Percentiles rank a stretch among this genome's conserved stretches.
Evolutionary conservation across 192 early-diverging fungal species (phyloP).

Genomic region (Gigaspora rosea): DNA sequence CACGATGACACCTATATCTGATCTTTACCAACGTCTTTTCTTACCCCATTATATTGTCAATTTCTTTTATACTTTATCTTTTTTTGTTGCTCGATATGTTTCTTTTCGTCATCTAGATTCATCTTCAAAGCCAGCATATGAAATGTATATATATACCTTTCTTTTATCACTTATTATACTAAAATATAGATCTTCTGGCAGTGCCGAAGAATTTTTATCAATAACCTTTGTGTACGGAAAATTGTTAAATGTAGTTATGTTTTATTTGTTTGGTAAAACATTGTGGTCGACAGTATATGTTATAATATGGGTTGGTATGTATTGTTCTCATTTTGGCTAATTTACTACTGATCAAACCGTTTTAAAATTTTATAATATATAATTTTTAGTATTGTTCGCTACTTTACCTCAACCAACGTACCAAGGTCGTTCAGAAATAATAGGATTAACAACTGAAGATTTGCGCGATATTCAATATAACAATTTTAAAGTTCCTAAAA

Average conservation of each 20-base stretch:
- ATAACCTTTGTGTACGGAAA: constrained; percentile 23
- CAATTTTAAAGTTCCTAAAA: constrained; percentile 32
- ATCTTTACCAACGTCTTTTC: constrained; percentile 25
- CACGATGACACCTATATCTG: constrained; percentile 17
- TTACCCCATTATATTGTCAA: constrained; percentile 27
- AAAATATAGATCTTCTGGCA: constrained; percentile 16
- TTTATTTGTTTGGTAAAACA: constrained; percentile 26
- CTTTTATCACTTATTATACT: constrained; percentile 1
- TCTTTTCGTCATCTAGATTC: background rate
- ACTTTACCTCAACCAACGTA: constrained; percentile 56
- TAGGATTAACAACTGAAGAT: constrained; percentile 41
- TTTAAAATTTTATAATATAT: background rate
- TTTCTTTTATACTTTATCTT: constrained; percentile 15
- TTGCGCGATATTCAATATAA: constrained; percentile 23
- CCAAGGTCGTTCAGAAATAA: constrained; percentile 50
- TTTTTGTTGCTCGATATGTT: constrained; percentile 24
- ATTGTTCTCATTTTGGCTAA: background rate
- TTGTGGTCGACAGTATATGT: background rate
- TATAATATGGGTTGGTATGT: constrained; percentile 17
- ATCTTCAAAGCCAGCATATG: constrained; percentile 22
- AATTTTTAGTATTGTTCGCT: constrained; percentile 39
- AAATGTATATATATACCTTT: constrained; percentile 9
- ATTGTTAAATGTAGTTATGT: constrained; percentile 17
- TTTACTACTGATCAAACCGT: background rate
- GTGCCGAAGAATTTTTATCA: constrained; percentile 30